A percentile compares a stretch with the other conserved stretches of the same genome.
phyloP scores from a whole-genome alignment of 805 yeast species.

The Wickerhamiella australiensis region DNA sequence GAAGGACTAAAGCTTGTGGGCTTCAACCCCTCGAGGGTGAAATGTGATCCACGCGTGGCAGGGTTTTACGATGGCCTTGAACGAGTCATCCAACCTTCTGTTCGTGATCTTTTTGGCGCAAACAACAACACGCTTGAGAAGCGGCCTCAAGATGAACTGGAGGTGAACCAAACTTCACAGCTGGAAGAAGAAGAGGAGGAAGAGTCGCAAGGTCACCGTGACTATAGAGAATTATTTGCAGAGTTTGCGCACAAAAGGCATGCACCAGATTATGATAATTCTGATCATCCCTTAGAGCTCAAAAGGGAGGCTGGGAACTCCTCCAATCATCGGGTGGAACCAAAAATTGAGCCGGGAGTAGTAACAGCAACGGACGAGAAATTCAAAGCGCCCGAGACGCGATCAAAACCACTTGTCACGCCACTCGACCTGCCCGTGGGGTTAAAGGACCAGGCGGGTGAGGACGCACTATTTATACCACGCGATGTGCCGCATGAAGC shows the following conservation, averaged over 20 bases:
- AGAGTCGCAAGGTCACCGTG: not conserved
- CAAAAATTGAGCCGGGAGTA: too few relatives aligned
- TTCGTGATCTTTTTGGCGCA: not conserved
- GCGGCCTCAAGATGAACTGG: not conserved
- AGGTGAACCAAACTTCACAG: too few relatives aligned
- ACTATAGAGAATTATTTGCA: not conserved
- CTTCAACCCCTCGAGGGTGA: constrained; percentile 52
- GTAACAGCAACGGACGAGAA: too few relatives aligned
- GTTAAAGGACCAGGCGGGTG: too few relatives aligned
- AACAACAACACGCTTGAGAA: too few relatives aligned
- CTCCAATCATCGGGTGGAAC: too few relatives aligned
- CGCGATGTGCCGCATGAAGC: too few relatives aligned
- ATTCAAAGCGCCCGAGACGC: too few relatives aligned
- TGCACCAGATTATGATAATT: not conserved
- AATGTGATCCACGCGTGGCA: constrained; percentile 57
- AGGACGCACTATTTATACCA: too few relatives aligned
- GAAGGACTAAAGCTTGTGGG: constrained; percentile 72
- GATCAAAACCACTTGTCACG: too few relatives aligned
- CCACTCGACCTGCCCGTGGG: too few relatives aligned
- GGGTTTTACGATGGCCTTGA: constrained; percentile 42
- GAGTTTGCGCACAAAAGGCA: not conserved
- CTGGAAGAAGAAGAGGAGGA: not conserved
- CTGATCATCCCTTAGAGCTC: not conserved
- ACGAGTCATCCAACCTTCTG: not conserved
- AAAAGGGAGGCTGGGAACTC: not conserved